A percentile compares a stretch with the other conserved stretches of the same genome.
Conservation (phyloP, 176 grass and related monocot genomes). For the Hordeum marinum region DNA sequence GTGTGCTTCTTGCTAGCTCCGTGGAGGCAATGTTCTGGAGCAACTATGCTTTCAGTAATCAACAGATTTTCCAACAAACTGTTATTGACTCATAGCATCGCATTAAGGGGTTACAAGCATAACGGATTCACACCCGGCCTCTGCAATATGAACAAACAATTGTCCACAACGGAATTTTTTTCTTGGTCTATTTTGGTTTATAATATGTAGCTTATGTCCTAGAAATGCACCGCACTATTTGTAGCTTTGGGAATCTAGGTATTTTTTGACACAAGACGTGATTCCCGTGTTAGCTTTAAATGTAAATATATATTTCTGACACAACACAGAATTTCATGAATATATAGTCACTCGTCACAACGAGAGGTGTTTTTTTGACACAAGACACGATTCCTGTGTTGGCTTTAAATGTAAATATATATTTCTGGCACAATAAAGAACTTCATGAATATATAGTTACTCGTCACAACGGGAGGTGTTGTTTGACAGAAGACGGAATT, state of each 20-base stretch:
- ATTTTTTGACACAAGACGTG: not conserved
- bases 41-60: not conserved
- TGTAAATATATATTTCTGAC: not conserved
- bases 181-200: not conserved
- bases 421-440: not conserved
- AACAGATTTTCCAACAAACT: not conserved
- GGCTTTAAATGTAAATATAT: not conserved
- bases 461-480: not conserved
- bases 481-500: not conserved
- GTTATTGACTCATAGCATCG: no score
- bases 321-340: not conserved
- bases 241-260: not conserved
- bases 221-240: not conserved
- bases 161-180: not conserved
- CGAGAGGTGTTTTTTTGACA: no score
- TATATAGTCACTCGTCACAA: not conserved
- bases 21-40: not conserved
- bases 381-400: not conserved
- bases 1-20: not conserved
- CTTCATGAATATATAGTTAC: not conserved
- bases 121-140: no score
- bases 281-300: not conserved
- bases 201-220: not conserved
- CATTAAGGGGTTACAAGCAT: no score
- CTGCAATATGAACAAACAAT: not conserved